Evolutionary conservation across 192 early-diverging fungal genomes (phyloP), one percentile per base, ranked within the genome.

Genomic region (Backusella tarrabulga): DNA sequence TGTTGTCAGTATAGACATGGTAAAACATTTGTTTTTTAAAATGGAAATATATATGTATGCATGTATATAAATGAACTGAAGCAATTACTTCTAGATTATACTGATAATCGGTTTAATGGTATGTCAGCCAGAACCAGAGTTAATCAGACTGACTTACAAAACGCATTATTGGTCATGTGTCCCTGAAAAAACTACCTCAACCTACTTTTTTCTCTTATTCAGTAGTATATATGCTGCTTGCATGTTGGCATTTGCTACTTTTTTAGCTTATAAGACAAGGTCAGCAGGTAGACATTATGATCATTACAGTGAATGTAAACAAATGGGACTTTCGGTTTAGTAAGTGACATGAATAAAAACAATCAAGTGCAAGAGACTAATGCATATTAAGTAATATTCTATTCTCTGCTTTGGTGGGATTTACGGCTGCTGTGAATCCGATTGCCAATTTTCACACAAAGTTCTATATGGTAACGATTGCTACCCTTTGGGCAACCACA

Each of bases 321-420:
- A 87, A 44, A 87, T 87, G 42, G 86, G 81, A 17, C 78, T 85
- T 72, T 85, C 85, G 14, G 83, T 87, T 6, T 87, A 85, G 85
- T 84, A 85, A 87, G 85, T 84, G 6, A 17, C 32, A 38, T 71
- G n/a, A 11, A 42, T 29, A 17, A 17, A n/a, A 5, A n/a, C 8
- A 17, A 50, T n/a, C 15, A n/a, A 50, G 15, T n/a, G 32, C 32
- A 63, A 63, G 23, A 26, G 23, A 26, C 69, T 23, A 3, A 67
- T 75, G 26, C n/a, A 29, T 54, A 40, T 50, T 36, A 67, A 87
- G 83, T 42, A 87, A 85, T 70, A 87, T 85, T n/a, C 72, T 87
- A 4, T 73, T 87, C 9, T 85, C 79, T 12, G 82, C 75, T 0
- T 76, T 85, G 34, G 74, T 87, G 34, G 86, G 80, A 6, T 82